Percentiles rank a stretch among this genome's conserved stretches.
Evolutionary conservation across 139 green algal genomes (phyloP).

Genomic region (Edaphochlamys debaryana): DNA sequence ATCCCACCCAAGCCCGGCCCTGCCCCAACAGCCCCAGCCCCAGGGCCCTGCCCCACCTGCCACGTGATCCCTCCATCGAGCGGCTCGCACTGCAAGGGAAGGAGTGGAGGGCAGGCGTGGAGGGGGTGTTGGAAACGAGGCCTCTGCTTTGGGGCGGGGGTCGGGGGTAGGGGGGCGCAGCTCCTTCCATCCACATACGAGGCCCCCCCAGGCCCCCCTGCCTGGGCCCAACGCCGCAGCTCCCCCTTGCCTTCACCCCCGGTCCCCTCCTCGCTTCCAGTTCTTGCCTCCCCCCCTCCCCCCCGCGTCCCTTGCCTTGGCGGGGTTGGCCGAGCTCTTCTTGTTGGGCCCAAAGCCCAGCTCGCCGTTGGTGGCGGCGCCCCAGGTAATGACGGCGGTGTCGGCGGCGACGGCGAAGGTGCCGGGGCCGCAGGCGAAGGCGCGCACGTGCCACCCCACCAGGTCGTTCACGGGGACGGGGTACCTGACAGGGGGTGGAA

Average conservation of each 20-base stretch:
- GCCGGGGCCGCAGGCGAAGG: slow-evolving; percentile 80
- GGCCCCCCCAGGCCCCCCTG: no score
- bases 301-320: slow-evolving; percentile 83
- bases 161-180: not conserved
- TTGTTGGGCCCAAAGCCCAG: slow-evolving; percentile 89
- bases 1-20: no score
- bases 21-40: no score
- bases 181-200: not conserved
- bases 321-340: slow-evolving; percentile 90
- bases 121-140: not conserved
- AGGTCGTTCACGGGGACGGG: slow-evolving; percentile 83
- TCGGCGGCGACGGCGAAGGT: slow-evolving; percentile 88
- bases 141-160: no score
- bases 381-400: slow-evolving; percentile 85
- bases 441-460: slow-evolving; percentile 85
- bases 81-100: slow-evolving; percentile 50
- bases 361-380: slow-evolving; percentile 85
- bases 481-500: slow-evolving; percentile 72
- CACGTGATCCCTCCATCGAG: slow-evolving; percentile 64
- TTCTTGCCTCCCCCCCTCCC: no score
- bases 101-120: not conserved
- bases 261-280: no score
- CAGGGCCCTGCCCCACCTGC: no score
- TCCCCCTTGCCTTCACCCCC: no score
- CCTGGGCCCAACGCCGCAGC: no score